A percentile compares a stretch with the other conserved stretches of the same genome.
These are phyloP conservation scores for Asterella californica DNA, from an alignment of 225 moss, liverwort and hornwort species.

Conservation along the genomic window DNA sequence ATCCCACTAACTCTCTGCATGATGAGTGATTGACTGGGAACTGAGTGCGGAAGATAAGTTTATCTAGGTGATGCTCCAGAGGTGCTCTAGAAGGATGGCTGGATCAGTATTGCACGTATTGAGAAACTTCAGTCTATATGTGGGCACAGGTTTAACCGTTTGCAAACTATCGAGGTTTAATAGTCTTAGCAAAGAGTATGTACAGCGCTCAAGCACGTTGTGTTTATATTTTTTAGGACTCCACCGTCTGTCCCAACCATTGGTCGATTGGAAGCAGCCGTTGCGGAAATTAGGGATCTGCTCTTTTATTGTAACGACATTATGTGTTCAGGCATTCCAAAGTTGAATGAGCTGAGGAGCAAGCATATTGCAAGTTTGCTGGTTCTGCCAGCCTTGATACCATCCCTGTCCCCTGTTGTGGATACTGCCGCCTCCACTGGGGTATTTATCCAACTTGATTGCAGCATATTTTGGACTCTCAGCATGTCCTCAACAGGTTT, in stretches of 20 bases:
- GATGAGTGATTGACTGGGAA: no score
- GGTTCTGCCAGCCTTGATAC: conserved; percentile 79
- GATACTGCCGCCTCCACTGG: conserved; percentile 44
- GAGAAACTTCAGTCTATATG: not conserved
- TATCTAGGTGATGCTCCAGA: no score
- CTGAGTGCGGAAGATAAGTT: no score
- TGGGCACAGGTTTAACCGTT: not conserved
- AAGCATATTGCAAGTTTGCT: conserved; percentile 82
- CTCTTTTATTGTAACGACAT: conserved; percentile 98
- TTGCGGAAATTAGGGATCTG: conserved; percentile 96
- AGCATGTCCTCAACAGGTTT: not conserved
- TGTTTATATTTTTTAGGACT: conserved; percentile 48
- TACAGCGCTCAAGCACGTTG: not conserved
- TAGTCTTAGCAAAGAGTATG: not conserved
- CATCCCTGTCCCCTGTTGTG: conserved; percentile 59
- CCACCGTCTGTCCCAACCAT: conserved; percentile 79
- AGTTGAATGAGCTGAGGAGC: conserved; percentile 76
- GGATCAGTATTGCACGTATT: not conserved
- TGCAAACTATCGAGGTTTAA: no score
- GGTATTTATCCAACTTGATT: conserved; percentile 42
- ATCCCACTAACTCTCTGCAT: not conserved
- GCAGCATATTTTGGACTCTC: not conserved
- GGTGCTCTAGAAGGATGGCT: no score
- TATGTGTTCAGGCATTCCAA: conserved; percentile 83
- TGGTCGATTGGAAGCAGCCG: conserved; percentile 92